These are phyloP conservation scores for Arthrobotrys megalospora DNA, from an alignment of 2,329 filamentous ascomycete genomes.

Conservation along the genomic window DNA sequence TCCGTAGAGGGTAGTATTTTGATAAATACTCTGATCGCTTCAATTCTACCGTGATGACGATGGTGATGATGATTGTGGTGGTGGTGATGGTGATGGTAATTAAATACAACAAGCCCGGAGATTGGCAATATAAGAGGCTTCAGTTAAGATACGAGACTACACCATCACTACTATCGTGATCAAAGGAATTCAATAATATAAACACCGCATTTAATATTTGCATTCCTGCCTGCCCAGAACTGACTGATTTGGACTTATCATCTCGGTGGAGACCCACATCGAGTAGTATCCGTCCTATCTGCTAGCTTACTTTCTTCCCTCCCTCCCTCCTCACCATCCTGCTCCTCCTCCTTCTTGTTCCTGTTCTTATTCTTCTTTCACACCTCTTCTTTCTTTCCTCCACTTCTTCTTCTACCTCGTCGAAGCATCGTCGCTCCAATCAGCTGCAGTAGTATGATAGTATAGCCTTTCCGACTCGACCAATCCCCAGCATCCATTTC, in stretches of 20 bases:
- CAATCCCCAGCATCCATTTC: background rate
- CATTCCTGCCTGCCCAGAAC: no score
- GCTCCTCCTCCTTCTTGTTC: conserved; percentile 1
- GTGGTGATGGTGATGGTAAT: background rate
- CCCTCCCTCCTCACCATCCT: background rate
- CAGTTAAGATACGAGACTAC: no score
- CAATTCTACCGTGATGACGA: no score
- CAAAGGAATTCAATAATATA: no score
- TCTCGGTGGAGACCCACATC: no score
- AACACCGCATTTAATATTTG: no score
- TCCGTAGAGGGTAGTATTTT: no score
- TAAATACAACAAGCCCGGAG: background rate
- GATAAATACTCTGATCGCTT: no score
- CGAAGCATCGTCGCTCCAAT: conserved; percentile 17
- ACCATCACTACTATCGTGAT: no score
- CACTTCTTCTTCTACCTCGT: background rate
- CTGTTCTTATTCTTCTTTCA: background rate
- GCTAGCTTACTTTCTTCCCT: conserved; percentile 1
- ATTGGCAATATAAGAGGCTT: conserved; percentile 2
- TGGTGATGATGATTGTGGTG: background rate
- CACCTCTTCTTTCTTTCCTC: background rate
- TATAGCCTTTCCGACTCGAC: background rate
- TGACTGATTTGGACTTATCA: no score
- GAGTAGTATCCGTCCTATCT: background rate
- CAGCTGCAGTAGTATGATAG: background rate